These are phyloP conservation scores for Fusarium stilboides DNA, from an alignment of 2,329 filamentous ascomycete species.

Conservation along the genomic window DNA sequence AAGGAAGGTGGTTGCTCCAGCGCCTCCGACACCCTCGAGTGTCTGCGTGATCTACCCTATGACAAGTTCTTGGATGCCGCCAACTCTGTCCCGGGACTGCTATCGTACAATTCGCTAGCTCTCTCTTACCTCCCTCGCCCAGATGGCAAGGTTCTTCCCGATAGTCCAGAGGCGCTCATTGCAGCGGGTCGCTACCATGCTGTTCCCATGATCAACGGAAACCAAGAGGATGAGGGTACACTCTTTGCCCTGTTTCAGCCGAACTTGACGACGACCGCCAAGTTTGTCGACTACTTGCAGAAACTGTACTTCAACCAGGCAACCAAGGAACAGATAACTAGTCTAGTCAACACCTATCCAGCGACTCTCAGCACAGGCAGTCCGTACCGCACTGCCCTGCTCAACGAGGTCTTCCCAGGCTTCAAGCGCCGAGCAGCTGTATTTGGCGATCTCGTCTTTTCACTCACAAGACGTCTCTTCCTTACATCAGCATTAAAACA, in stretches of 20 bases:
- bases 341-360: conserved; percentile 75
- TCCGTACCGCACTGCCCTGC: conserved; percentile 77
- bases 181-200: conserved; percentile 64
- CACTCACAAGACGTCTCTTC: conserved; percentile 76
- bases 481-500: conserved; percentile 63
- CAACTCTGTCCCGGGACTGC: conserved; percentile 78
- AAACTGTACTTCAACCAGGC: conserved; percentile 73
- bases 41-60: conserved; percentile 75
- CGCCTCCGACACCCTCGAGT: conserved; percentile 71
- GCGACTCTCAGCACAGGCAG: conserved; percentile 71
- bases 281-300: conserved; percentile 74
- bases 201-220: conserved; percentile 72
- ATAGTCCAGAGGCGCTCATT: conserved; percentile 74
- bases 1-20: conserved; percentile 72
- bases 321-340: conserved; percentile 64
- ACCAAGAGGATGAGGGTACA: conserved; percentile 87
- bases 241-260: conserved; percentile 79
- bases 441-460: conserved; percentile 83
- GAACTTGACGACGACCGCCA: conserved; percentile 74
- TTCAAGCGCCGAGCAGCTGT: conserved; percentile 84
- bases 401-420: conserved; percentile 82
- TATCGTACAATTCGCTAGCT: conserved; percentile 78
- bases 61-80: conserved; percentile 74
- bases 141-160: conserved; percentile 74
- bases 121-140: conserved; percentile 83